Percentiles rank a stretch among this genome's conserved stretches.
These are phyloP conservation scores for Wickerhamiella shivajii DNA, from an alignment of 805 yeast genomes.

Conservation along the genomic window DNA sequence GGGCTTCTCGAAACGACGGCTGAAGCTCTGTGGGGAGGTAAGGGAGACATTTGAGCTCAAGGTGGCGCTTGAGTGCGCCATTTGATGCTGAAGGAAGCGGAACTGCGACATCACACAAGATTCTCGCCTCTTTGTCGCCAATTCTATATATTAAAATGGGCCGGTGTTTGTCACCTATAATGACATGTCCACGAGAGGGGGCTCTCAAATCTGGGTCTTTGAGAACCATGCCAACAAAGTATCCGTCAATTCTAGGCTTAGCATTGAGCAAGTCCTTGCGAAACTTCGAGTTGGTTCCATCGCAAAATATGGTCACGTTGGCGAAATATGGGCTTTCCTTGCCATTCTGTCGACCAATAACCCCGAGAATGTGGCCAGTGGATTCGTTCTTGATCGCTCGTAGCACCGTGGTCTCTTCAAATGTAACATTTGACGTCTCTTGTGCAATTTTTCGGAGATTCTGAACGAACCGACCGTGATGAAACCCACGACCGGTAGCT, in stretches of 20 bases:
- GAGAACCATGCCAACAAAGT: constrained; percentile 74
- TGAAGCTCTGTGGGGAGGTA: constrained; percentile 47
- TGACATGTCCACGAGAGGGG: constrained; percentile 74
- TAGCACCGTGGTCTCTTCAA: constrained; percentile 73
- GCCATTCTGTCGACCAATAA: constrained; percentile 29
- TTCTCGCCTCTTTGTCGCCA: constrained; percentile 67
- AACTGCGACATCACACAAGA: constrained; percentile 74
- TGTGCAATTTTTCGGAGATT: constrained; percentile 62
- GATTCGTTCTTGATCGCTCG: constrained; percentile 41
- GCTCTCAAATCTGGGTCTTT: constrained; percentile 62
- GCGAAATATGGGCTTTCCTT: constrained; percentile 32
- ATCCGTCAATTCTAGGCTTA: constrained; percentile 58
- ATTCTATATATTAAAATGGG: constrained; percentile 86
- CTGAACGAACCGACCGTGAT: constrained; percentile 76
- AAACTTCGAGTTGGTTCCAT: constrained; percentile 89
- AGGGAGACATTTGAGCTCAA: constrained; percentile 47
- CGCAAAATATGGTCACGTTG: constrained; percentile 63
- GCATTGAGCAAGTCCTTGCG: constrained; percentile 56
- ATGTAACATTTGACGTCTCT: constrained; percentile 56
- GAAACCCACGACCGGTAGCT: constrained; percentile 72
- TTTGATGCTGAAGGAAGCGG: constrained; percentile 53
- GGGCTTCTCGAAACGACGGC: constrained; percentile 56
- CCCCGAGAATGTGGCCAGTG: constrained; percentile 54
- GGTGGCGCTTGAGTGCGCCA: constrained; percentile 45
- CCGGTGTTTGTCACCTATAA: constrained; percentile 61